Conservation (phyloP, 2,329 filamentous ascomycete genomes). For the Sclerotinia subarctica region DNA sequence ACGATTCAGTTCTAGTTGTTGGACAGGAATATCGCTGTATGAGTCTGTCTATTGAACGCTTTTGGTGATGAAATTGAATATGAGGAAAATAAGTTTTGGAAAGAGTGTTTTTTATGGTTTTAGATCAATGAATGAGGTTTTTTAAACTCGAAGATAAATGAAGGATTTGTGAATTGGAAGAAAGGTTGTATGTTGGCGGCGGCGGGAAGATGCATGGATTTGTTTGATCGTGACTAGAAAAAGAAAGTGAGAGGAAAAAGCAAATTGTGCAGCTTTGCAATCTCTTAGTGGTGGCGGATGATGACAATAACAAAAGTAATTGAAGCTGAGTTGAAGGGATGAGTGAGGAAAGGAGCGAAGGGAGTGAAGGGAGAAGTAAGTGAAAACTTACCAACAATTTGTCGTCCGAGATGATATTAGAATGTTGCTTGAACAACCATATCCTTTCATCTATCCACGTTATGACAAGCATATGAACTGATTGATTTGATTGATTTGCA, state of each 20-base stretch:
- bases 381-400: background rate
- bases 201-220: background rate
- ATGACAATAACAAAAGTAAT: background rate
- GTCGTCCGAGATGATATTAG: background rate
- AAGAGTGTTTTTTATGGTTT: background rate
- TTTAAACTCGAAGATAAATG: background rate
- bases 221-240: background rate
- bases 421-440: background rate
- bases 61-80: background rate
- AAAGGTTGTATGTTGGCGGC: background rate
- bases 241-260: background rate
- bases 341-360: background rate
- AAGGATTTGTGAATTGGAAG: background rate
- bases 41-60: background rate
- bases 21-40: background rate
- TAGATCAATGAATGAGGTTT: background rate
- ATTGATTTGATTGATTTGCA: background rate
- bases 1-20: background rate
- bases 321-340: background rate
- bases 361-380: background rate
- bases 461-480: background rate
- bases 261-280: background rate
- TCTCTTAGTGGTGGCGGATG: background rate
- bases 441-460: background rate
- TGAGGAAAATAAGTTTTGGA: background rate